A percentile compares a stretch with the other conserved stretches of the same genome.
phyloP scores from a whole-genome alignment of 345 rosid genomes.

The Garcia nutans region DNA sequence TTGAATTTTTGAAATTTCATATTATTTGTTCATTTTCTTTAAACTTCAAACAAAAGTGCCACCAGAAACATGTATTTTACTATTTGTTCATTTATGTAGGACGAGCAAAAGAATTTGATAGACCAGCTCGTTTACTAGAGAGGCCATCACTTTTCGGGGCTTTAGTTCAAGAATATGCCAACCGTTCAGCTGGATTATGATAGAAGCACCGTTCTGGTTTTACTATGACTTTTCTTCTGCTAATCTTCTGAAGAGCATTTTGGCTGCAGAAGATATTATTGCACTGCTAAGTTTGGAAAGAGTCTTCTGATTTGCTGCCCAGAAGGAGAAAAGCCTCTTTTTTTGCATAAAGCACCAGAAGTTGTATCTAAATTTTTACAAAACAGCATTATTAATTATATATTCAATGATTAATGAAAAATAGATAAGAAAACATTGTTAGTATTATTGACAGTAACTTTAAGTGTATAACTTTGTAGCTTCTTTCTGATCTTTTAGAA shows the following conservation, averaged over 20 bases:
- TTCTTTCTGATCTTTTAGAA: no score
- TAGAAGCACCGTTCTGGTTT: not conserved
- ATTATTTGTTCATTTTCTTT: no score
- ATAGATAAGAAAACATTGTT: not conserved
- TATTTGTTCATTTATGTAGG: slow-evolving; percentile 38
- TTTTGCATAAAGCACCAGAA: not conserved
- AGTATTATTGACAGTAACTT: not conserved
- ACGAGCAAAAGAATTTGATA: slow-evolving; percentile 71
- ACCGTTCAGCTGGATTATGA: slow-evolving; percentile 68
- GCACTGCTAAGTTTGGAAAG: not conserved
- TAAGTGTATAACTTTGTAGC: no score
- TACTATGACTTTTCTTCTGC: no score
- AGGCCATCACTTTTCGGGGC: slow-evolving; percentile 71
- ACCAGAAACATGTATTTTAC: no score
- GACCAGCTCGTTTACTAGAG: slow-evolving; percentile 66
- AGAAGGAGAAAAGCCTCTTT: not conserved
- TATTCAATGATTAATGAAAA: not conserved
- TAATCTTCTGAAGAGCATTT: not conserved
- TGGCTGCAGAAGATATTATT: not conserved
- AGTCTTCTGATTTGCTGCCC: not conserved
- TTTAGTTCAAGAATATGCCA: slow-evolving; percentile 88
- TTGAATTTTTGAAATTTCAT: not conserved
- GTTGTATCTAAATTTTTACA: not conserved
- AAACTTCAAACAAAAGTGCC: no score
- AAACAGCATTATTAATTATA: not conserved